Evolutionary conservation across 179 eudicot species (phyloP).

Genomic region (Silene noctiflora): DNA sequence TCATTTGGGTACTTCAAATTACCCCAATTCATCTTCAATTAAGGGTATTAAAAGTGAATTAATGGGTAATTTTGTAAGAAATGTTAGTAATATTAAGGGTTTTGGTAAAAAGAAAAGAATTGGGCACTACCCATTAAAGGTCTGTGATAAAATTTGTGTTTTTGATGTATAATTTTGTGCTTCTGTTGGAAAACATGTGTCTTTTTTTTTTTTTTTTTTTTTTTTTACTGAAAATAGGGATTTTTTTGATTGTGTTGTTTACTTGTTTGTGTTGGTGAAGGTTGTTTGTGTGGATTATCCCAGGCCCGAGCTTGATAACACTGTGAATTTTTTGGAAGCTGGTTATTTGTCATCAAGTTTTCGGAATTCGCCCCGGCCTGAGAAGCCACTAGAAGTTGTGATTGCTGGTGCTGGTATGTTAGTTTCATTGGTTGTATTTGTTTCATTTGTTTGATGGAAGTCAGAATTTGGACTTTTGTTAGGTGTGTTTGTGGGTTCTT

Average conservation of each 20-base stretch:
- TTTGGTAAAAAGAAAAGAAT: constrained; percentile 34
- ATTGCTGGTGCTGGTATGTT: constrained; percentile 92
- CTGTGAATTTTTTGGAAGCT: constrained; percentile 78
- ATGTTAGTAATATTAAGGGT: constrained; percentile 25
- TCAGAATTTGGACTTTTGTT: background rate
- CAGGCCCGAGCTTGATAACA: constrained; percentile 92
- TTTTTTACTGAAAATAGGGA: background rate
- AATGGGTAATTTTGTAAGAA: constrained; percentile 38
- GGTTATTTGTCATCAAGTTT: constrained; percentile 79
- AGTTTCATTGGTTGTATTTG: background rate
- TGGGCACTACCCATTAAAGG: constrained; percentile 55
- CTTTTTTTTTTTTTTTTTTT: no score
- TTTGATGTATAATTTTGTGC: background rate
- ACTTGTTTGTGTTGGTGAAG: constrained; percentile 35
- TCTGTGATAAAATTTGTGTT: constrained; percentile 20
- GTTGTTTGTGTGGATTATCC: constrained; percentile 93
- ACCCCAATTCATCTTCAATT: constrained; percentile 38
- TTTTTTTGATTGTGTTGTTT: constrained; percentile 2
- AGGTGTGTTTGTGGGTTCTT: background rate
- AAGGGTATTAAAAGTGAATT: constrained; percentile 37
- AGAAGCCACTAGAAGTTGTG: constrained; percentile 69
- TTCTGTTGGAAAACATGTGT: background rate
- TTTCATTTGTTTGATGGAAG: constrained; percentile 1
- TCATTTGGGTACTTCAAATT: constrained; percentile 21
- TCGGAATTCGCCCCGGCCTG: constrained; percentile 64